A percentile compares a stretch with the other conserved stretches of the same genome.
These are phyloP conservation scores for Populus pruinosa DNA, from an alignment of 345 rosid genomes.

Conservation along the genomic window DNA sequence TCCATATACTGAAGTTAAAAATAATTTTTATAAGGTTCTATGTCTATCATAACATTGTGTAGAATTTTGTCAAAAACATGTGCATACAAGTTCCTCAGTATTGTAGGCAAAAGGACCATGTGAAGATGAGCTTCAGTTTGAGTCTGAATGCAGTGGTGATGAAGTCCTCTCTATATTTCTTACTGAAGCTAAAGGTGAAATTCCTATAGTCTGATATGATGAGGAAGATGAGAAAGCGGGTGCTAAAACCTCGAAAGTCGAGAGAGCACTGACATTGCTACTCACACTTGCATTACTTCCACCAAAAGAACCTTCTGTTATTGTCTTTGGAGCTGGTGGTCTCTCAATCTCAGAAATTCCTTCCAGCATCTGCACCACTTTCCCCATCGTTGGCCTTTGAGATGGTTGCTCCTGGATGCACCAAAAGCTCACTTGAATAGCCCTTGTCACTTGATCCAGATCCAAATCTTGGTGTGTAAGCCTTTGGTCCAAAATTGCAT, in stretches of 20 bases:
- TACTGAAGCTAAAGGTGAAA: constrained; percentile 41
- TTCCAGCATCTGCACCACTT: constrained; percentile 34
- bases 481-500: constrained; percentile 14
- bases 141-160: constrained; percentile 26
- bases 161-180: constrained; percentile 36
- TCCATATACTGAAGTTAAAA: neutral
- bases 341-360: constrained; percentile 43
- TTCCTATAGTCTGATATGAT: constrained; percentile 37
- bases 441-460: constrained; percentile 20
- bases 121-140: neutral
- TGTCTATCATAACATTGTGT: no score
- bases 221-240: constrained; percentile 45
- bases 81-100: neutral
- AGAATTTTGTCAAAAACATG: no score
- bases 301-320: constrained; percentile 30
- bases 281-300: constrained; percentile 5
- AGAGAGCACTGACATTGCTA: constrained; percentile 29
- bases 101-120: neutral
- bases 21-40: neutral
- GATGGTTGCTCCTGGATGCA: constrained; percentile 33
- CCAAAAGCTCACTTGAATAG: constrained; percentile 23
- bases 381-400: constrained; percentile 30
- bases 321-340: constrained; percentile 46
- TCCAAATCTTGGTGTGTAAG: constrained; percentile 8
- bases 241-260: constrained; percentile 41